Conservation (phyloP, 305 asterid species). For the Striga hermonthica region DNA sequence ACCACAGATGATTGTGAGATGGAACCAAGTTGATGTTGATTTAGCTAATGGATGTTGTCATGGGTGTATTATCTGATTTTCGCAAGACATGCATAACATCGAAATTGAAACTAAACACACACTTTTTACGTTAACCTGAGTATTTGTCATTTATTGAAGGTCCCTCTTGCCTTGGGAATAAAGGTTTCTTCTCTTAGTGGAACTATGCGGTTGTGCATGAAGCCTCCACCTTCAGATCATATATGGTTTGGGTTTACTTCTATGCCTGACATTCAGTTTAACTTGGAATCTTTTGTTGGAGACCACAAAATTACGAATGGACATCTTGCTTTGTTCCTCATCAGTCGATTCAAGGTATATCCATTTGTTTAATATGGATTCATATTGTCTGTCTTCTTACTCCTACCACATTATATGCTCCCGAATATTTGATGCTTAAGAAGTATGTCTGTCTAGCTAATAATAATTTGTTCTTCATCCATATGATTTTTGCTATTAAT, state of each 20-base stretch:
- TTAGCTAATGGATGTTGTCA: neutral
- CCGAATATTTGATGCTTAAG: too few species aligned
- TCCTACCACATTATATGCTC: constrained; percentile 3
- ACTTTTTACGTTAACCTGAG: neutral
- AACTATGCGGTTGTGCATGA: constrained; percentile 66
- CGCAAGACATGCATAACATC: neutral
- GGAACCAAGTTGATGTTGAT: neutral
- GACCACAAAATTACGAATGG: constrained; percentile 80
- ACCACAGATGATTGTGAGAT: neutral
- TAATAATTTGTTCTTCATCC: neutral
- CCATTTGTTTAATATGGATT: neutral
- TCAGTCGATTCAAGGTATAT: constrained; percentile 77
- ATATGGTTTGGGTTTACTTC: constrained; percentile 85
- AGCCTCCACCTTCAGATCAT: constrained; percentile 97
- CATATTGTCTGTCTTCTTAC: neutral
- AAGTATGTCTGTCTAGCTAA: neutral
- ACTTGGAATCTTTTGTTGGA: constrained; percentile 78
- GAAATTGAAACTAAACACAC: neutral
- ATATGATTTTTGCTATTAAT: neutral
- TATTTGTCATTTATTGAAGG: constrained; percentile 42
- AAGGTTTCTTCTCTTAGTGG: constrained; percentile 78
- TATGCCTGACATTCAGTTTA: constrained; percentile 84
- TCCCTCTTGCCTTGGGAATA: constrained; percentile 75
- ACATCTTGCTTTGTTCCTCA: constrained; percentile 64
- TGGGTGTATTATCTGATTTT: neutral